Conservation (phyloP, 768 basidiomycete species). For the Galerina marginata region DNA sequence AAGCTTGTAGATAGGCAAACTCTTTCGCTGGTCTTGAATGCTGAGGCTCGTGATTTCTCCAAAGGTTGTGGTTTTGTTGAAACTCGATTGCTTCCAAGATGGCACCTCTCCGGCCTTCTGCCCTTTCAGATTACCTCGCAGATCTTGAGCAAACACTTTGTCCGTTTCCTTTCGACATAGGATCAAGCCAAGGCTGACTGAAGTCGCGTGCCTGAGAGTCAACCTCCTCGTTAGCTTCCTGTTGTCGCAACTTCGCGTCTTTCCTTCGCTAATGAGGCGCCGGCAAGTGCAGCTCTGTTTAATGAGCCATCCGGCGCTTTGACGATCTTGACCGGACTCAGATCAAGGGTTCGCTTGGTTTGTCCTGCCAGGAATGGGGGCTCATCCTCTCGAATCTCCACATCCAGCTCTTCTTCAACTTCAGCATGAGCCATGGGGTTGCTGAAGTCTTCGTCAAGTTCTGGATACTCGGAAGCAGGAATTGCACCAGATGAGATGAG, state of each 20-base stretch:
- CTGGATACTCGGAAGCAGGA: conserved; percentile 91
- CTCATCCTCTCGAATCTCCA: conserved; percentile 96
- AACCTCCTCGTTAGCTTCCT: conserved; percentile 92
- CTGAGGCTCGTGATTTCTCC: conserved; percentile 90
- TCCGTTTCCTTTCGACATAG: conserved; percentile 92
- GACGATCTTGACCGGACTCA: conserved; percentile 97
- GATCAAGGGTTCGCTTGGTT: conserved; percentile 92
- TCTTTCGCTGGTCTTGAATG: conserved; percentile 93
- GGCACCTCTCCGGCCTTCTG: conserved; percentile 85
- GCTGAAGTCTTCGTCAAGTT: conserved; percentile 84
- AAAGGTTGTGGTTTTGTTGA: conserved; percentile 95
- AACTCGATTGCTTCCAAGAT: conserved; percentile 89
- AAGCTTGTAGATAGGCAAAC: conserved; percentile 93
- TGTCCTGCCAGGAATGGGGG: conserved; percentile 96
- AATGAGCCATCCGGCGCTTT: conserved; percentile 98
- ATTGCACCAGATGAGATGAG: conserved; percentile 95
- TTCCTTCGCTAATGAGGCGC: conserved; percentile 93
- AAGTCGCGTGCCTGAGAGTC: conserved; percentile 96
- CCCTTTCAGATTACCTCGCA: conserved; percentile 80
- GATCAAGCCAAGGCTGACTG: conserved; percentile 96
- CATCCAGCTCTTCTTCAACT: conserved; percentile 95
- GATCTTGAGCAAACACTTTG: conserved; percentile 90
- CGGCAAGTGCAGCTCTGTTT: conserved; percentile 93
- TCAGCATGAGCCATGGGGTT: conserved; percentile 82
- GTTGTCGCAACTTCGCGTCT: conserved; percentile 91